phyloP scores from a whole-genome alignment of 192 early-diverging fungal species.

The Backusella tuberculispora region DNA sequence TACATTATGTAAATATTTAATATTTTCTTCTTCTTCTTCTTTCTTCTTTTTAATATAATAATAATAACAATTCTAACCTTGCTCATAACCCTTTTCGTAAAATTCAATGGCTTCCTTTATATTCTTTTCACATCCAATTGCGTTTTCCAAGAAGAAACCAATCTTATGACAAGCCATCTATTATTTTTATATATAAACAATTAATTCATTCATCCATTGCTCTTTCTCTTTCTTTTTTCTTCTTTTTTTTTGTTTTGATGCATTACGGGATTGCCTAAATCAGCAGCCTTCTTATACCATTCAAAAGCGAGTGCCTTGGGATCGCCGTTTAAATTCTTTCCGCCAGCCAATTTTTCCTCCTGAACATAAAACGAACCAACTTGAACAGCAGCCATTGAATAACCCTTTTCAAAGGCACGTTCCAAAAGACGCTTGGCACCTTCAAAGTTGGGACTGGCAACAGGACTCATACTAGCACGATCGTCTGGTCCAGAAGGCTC shows the following conservation, averaged over 20 bases:
- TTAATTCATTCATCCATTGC: too few relatives aligned
- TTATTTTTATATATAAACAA: not conserved
- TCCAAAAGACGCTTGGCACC: slow-evolving; percentile 52
- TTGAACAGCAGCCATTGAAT: slow-evolving; percentile 59
- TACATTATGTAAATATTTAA: not conserved
- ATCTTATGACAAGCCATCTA: slow-evolving; percentile 59
- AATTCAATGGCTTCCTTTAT: slow-evolving; percentile 41
- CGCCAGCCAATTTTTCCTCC: slow-evolving; percentile 49
- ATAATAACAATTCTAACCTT: slow-evolving; percentile 33
- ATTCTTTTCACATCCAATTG: slow-evolving; percentile 46
- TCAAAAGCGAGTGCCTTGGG: slow-evolving; percentile 49
- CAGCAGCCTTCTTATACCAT: slow-evolving; percentile 52
- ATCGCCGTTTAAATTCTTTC: slow-evolving; percentile 49
- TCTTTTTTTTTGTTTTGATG: not conserved
- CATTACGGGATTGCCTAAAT: slow-evolving; percentile 51
- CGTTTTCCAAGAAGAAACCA: slow-evolving; percentile 53
- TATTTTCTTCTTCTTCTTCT: not conserved
- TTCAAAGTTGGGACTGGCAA: slow-evolving; percentile 49
- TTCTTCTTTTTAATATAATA: not conserved
- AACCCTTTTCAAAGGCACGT: slow-evolving; percentile 50
- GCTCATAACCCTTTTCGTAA: slow-evolving; percentile 50
- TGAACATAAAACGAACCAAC: slow-evolving; percentile 53
- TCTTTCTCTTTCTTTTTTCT: not conserved
- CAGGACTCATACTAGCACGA: slow-evolving; percentile 43
- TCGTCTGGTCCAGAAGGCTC: slow-evolving; percentile 33